A percentile compares a stretch with the other conserved stretches of the same genome.
phyloP scores from a whole-genome alignment of 192 early-diverging fungal genomes.

The Paraglomus brasilianum region DNA sequence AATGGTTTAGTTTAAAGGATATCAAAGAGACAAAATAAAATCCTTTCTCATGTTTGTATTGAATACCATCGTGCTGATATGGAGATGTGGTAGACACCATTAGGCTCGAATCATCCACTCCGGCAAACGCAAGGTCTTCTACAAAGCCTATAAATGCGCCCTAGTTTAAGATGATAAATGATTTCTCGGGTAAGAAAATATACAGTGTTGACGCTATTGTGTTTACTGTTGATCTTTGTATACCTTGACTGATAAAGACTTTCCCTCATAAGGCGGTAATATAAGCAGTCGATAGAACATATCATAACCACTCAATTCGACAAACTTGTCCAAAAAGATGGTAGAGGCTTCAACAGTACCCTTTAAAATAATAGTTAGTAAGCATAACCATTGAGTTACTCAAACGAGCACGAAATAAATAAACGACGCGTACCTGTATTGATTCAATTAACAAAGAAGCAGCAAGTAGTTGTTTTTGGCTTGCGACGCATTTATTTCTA shows the following conservation, averaged over 20 bases:
- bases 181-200: neutral
- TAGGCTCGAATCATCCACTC: constrained; percentile 42
- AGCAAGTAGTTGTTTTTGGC: constrained; percentile 22
- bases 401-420: neutral
- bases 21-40: neutral
- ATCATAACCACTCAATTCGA: constrained; percentile 44
- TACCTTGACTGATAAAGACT: constrained; percentile 46
- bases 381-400: neutral
- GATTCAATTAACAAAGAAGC: constrained; percentile 29
- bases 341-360: constrained; percentile 38
- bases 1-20: neutral
- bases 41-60: neutral
- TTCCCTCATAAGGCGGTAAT: constrained; percentile 44
- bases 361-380: neutral
- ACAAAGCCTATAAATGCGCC: constrained; percentile 44
- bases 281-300: constrained; percentile 41
- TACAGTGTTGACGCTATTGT: neutral
- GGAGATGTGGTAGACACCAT: constrained; percentile 46
- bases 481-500: constrained; percentile 1
- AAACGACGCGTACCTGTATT: neutral
- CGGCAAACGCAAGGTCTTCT: constrained; percentile 50
- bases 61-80: constrained; percentile 57
- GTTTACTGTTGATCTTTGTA: neutral
- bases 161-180: constrained; percentile 28
- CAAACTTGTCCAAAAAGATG: constrained; percentile 49